Conservation (phyloP, 495 filamentous ascomycete species). For the Lasiosphaeris hirsuta region DNA sequence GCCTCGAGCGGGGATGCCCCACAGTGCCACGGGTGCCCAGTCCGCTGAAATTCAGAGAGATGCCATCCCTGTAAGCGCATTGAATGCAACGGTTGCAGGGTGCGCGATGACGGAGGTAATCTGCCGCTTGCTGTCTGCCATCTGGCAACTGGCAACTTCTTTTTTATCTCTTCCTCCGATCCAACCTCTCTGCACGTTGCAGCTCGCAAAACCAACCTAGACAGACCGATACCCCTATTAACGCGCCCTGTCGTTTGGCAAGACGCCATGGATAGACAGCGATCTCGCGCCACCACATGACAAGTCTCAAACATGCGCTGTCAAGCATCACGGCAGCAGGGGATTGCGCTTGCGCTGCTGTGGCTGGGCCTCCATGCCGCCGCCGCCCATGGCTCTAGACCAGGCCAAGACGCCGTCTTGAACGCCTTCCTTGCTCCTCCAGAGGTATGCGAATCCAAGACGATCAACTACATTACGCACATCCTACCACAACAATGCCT, state of each 20-base stretch:
- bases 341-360: slow-evolving; percentile 19
- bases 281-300: slow-evolving; percentile 16
- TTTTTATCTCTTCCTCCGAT: not conserved
- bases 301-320: slow-evolving; percentile 21
- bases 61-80: slow-evolving; percentile 5
- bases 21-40: too few species aligned
- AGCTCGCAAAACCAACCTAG: not conserved
- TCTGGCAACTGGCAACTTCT: slow-evolving; percentile 13
- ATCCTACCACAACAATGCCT: slow-evolving; percentile 75
- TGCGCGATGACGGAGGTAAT: not conserved
- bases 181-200: not conserved
- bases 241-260: not conserved
- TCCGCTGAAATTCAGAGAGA: too few species aligned
- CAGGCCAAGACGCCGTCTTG: slow-evolving; percentile 13
- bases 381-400: slow-evolving; percentile 18
- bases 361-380: slow-evolving; percentile 24
- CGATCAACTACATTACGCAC: slow-evolving; percentile 79
- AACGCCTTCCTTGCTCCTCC: slow-evolving; percentile 13
- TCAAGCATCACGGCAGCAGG: slow-evolving; percentile 7
- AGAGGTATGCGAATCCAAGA: slow-evolving; percentile 58
- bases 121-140: slow-evolving; percentile 10
- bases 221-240: not conserved
- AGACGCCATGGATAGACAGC: slow-evolving; percentile 25
- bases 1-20: too few species aligned
- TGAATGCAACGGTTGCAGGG: not conserved